These are phyloP conservation scores for Penicillium paneum DNA, from an alignment of 2,329 filamentous ascomycete genomes.

Conservation along the genomic window DNA sequence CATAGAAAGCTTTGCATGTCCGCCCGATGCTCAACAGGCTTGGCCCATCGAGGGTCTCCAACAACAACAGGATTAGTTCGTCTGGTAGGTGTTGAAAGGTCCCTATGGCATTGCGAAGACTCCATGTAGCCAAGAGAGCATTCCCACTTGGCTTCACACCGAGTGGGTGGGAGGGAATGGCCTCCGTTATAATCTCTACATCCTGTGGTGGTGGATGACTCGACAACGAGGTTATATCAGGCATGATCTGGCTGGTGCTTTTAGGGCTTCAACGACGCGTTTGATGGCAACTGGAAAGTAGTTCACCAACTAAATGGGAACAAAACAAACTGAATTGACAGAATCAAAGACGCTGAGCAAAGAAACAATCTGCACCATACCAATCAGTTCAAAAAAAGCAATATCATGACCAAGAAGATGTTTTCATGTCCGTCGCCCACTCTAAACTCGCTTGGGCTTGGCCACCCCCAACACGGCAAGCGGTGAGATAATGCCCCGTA, in stretches of 20 bases:
- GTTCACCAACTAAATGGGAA: conserved; percentile 17
- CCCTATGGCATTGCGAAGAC: conserved; percentile 66
- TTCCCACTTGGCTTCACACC: conserved; percentile 87
- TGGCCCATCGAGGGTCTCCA: conserved; percentile 69
- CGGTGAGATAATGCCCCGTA: conserved; percentile 17
- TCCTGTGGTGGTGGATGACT: conserved; percentile 18
- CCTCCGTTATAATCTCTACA: conserved; percentile 34
- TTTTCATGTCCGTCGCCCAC: background rate
- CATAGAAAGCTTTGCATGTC: conserved; percentile 82
- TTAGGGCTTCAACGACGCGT: conserved; percentile 19
- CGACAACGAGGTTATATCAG: conserved; percentile 33
- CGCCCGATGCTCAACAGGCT: conserved; percentile 65
- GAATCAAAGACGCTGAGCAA: conserved; percentile 11
- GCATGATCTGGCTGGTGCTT: conserved; percentile 26
- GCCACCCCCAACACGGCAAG: conserved; percentile 9
- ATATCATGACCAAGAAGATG: background rate
- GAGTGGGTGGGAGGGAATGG: conserved; percentile 74
- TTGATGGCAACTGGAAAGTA: background rate
- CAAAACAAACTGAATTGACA: conserved; percentile 13
- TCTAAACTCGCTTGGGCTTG: conserved; percentile 20
- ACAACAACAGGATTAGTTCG: conserved; percentile 69
- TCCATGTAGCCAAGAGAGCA: conserved; percentile 63
- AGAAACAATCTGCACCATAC: background rate
- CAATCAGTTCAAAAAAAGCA: background rate
- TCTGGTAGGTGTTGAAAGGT: conserved; percentile 69